These are phyloP conservation scores for Penicillium rolfsii DNA, from an alignment of 2,329 filamentous ascomycete species.

Conservation along the genomic window DNA sequence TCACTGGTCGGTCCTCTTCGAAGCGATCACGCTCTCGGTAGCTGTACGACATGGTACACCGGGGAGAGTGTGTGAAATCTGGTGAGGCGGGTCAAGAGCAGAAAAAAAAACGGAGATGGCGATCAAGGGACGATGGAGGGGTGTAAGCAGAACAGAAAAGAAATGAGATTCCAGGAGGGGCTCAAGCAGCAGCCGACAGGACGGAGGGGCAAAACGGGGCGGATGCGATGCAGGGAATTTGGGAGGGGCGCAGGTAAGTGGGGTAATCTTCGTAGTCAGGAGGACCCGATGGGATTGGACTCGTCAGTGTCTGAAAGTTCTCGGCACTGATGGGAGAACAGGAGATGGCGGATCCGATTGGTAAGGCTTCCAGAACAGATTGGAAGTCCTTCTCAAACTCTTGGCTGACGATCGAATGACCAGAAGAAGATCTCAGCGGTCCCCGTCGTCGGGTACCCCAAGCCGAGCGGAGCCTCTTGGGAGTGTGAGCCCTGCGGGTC, in stretches of 20 bases:
- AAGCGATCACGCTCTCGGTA: constrained; percentile 47
- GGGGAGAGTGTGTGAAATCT: constrained; percentile 21
- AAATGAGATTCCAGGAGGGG: constrained; percentile 2
- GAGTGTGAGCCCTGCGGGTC: constrained; percentile 7
- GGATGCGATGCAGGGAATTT: constrained; percentile 23
- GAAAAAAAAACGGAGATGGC: background rate
- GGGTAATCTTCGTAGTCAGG: background rate
- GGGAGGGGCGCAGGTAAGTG: constrained; percentile 23
- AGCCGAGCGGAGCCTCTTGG: constrained; percentile 10
- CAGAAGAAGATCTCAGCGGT: constrained; percentile 9
- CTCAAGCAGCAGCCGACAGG: background rate
- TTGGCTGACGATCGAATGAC: constrained; percentile 7
- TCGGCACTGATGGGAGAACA: background rate
- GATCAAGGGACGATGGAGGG: background rate
- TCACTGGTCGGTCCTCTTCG: constrained; percentile 50
- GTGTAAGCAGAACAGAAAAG: background rate
- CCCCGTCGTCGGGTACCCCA: constrained; percentile 15
- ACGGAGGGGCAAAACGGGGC: constrained; percentile 12
- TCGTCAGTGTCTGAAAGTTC: constrained; percentile 4
- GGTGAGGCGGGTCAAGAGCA: constrained; percentile 11
- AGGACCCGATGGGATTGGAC: too few species aligned
- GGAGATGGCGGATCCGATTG: constrained; percentile 25
- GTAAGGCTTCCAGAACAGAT: constrained; percentile 21
- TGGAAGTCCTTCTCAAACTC: constrained; percentile 9
- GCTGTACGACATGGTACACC: constrained; percentile 39